These are phyloP conservation scores for Basidiobolus meristosporus DNA, from an alignment of 371 early-diverging fungal genomes.

Conservation along the genomic window DNA sequence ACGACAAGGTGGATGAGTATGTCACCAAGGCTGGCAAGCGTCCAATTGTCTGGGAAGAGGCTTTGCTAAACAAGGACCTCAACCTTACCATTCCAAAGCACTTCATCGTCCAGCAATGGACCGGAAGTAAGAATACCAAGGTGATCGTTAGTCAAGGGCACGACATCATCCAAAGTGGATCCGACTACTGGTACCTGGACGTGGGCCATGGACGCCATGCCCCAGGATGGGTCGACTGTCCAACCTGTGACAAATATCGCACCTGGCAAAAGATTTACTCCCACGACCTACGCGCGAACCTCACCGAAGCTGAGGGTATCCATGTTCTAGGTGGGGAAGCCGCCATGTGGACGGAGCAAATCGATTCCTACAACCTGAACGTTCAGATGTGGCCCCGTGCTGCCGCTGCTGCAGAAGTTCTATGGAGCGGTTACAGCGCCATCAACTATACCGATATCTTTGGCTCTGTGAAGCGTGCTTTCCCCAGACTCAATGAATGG, in stretches of 20 bases:
- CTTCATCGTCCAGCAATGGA: slow-evolving; percentile 35
- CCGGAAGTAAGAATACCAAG: slow-evolving; percentile 16
- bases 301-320: no score
- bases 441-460: no score
- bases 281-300: background rate
- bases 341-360: slow-evolving; percentile 56
- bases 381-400: slow-evolving; percentile 48
- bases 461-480: slow-evolving; percentile 23
- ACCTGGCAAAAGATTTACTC: slow-evolving; percentile 61
- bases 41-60: slow-evolving; percentile 32
- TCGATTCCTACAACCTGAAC: slow-evolving; percentile 40
- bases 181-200: slow-evolving; percentile 46
- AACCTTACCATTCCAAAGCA: slow-evolving; percentile 13
- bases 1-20: slow-evolving; percentile 7
- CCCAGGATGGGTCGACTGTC: slow-evolving; percentile 11
- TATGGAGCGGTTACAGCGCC: slow-evolving; percentile 48
- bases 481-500: slow-evolving; percentile 49
- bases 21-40: slow-evolving; percentile 14
- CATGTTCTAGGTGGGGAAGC: slow-evolving; percentile 25
- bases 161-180: slow-evolving; percentile 27
- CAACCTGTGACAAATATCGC: slow-evolving; percentile 54
- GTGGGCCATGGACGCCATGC: slow-evolving; percentile 27
- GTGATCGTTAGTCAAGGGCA: slow-evolving; percentile 26
- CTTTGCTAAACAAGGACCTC: slow-evolving; percentile 20
- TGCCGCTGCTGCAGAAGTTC: slow-evolving; percentile 46